Evolutionary conservation across 805 yeast genomes (phyloP), one percentile per base, ranked within the genome.

Genomic region (Clavispora phyllophila): DNA sequence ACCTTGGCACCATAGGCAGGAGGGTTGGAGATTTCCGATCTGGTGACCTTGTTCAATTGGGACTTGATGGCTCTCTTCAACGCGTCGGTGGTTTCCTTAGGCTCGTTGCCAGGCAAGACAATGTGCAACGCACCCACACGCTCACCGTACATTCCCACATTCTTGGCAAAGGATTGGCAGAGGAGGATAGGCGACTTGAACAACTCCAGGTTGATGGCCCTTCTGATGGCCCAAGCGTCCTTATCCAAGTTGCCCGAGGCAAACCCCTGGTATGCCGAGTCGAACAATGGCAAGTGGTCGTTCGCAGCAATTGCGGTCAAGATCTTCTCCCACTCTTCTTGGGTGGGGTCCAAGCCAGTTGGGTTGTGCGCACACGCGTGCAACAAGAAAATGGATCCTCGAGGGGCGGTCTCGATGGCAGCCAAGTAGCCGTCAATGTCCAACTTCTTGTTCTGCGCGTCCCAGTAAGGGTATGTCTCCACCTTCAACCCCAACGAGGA

Each of bases 351-450:
- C 54, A 91, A 79, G 33, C 98, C 99, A 18, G 98, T 91, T 46
- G 99, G 98, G 65, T 91, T 91, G 68, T 91, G 99, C 26, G 98
- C 98, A 65, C 97, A 90, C 3, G 98, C 89, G 61, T 91, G 99
- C 46, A 91, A 73, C 44, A 91, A 65, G 54, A 91, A 81, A 36
- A 88, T 60, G 13, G 96, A 87, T 38, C 95, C 95, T 7, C 63
- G 61, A 42, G 84, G 83, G 10, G 96, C 95, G 17, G 61, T 44
- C 37, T 76, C 70, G 49, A 91, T 82, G 35, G 87, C 68, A 10
- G 55, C 51, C 28, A 90, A 53, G 58, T 82, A 80, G 1, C 89
- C 96, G 7, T 76, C 70, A 45, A 90, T 63, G 60, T 87, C 84
- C 53, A 91, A 74, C 3, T 82, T 68, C 65, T 87, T 87, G 43